Evolutionary conservation across 495 filamentous ascomycete species (phyloP), one percentile per base, ranked within the genome.

Genomic region (Symbiotaphrina buchneri): DNA sequence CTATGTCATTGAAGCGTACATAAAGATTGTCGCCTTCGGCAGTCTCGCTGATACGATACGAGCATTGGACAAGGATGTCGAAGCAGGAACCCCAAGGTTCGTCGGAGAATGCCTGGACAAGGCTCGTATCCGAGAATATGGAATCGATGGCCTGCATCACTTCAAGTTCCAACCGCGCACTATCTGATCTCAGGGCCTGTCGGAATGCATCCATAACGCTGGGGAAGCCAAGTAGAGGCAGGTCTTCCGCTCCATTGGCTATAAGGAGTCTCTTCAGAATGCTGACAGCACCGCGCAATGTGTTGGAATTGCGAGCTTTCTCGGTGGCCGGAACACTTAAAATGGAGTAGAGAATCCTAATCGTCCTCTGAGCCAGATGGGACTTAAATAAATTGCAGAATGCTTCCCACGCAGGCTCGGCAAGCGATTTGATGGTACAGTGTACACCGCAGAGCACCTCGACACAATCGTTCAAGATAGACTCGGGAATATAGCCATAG

Each of bases 371-470:
- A 19, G 78, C 75, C 37, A 79, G 66, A 38, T 81, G 76, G 3
- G 82, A 91, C 41, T 64, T 72, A 39, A 74, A 77, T 5, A 92
- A 53, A 44, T 76, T 83, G 43, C 64, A 61, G 21, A 87, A 63
- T 11, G 74, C 69, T 29, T 69, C 65, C 60, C 82, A 91, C 4
- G 79, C 71, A 15, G 66, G 65, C 21, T 76, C 70, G 31, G 68
- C 64, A 11, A 84, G 59, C 30, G 59, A 58, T 20, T 61, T 64
- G 13, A 91, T 65, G 13, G 80, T 66, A 30, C 74, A 70, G 46
- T 83, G 74, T 17, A 85, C 79, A 33, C 71, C 74, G 49, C 79
- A 85, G 30, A 94, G 59, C 10, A 87, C 65, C 43, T 79, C 69
- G 14, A 94, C 52, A 41, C 79, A 78, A 32, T 61, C 57, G 39